Percentiles rank a stretch among this genome's conserved stretches.
These are phyloP conservation scores for Juglanconis oblonga DNA, from an alignment of 2,329 filamentous ascomycete species.

Conservation along the genomic window DNA sequence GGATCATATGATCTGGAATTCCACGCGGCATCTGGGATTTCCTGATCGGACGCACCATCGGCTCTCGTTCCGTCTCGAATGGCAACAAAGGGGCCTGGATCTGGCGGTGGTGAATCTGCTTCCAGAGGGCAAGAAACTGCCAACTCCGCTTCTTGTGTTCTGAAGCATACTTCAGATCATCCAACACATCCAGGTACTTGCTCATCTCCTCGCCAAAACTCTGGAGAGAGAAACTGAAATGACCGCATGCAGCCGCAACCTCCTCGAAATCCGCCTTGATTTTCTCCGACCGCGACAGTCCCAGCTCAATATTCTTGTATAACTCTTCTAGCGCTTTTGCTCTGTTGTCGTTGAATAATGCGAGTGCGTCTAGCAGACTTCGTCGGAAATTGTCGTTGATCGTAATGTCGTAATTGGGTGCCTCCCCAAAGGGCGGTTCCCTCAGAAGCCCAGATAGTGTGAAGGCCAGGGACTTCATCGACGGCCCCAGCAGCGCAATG, in stretches of 20 bases:
- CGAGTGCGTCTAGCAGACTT: constrained; percentile 77
- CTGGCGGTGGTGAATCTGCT: constrained; percentile 17
- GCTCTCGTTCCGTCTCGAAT: constrained; percentile 41
- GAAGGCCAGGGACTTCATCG: constrained; percentile 93
- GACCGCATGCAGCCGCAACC: constrained; percentile 93
- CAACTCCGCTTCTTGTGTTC: constrained; percentile 65
- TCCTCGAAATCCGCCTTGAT: constrained; percentile 94
- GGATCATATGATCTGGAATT: constrained; percentile 52
- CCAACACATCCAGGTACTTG: constrained; percentile 76
- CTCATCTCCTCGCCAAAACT: constrained; percentile 90
- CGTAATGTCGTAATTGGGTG: constrained; percentile 64
- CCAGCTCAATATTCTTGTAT: constrained; percentile 76
- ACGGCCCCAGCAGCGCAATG: constrained; percentile 83
- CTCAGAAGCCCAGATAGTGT: constrained; percentile 86
- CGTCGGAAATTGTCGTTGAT: constrained; percentile 77
- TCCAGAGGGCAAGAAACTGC: constrained; percentile 86
- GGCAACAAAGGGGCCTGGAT: constrained; percentile 22
- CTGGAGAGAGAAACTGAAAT: constrained; percentile 89
- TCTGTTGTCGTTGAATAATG: constrained; percentile 73
- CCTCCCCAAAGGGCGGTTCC: constrained; percentile 76
- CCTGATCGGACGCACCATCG: constrained; percentile 44
- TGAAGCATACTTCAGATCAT: constrained; percentile 74
- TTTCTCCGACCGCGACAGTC: constrained; percentile 64
- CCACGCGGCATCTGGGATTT: constrained; percentile 55
- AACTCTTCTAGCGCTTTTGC: constrained; percentile 73